These are phyloP conservation scores for Mycena alexandri DNA, from an alignment of 768 basidiomycete species.

Conservation along the genomic window DNA sequence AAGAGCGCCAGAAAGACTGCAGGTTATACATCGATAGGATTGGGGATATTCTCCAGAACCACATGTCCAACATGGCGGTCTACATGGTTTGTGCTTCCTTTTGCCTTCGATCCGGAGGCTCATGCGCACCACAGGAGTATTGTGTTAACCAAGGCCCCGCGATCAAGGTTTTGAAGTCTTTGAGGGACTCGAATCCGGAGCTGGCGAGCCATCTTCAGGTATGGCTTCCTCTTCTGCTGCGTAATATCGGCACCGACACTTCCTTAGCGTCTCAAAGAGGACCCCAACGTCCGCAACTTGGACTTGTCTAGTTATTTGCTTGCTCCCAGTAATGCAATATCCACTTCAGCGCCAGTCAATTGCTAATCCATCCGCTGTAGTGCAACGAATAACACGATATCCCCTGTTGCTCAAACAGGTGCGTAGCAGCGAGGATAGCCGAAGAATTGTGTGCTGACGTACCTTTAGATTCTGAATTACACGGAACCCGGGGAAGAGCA, in stretches of 20 bases:
- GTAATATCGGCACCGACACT: neutral
- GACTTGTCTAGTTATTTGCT: slow-evolving; percentile 93
- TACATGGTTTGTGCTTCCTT: slow-evolving; percentile 72
- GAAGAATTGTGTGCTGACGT: slow-evolving; percentile 12
- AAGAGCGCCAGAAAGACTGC: slow-evolving; percentile 92
- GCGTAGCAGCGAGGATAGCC: slow-evolving; percentile 11
- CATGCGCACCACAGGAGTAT: slow-evolving; percentile 72
- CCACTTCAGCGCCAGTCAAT: neutral
- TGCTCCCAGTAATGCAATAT: slow-evolving; percentile 78
- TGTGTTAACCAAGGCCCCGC: slow-evolving; percentile 90
- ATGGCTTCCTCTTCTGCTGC: slow-evolving; percentile 14
- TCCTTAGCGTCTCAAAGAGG: slow-evolving; percentile 77
- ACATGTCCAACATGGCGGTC: slow-evolving; percentile 82
- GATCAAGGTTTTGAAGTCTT: slow-evolving; percentile 79
- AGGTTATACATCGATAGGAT: slow-evolving; percentile 92
- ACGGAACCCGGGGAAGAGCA: slow-evolving; percentile 79
- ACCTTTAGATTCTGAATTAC: slow-evolving; percentile 78
- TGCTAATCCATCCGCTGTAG: slow-evolving; percentile 51
- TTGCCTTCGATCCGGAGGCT: neutral
- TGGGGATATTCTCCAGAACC: slow-evolving; percentile 83
- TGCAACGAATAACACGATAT: slow-evolving; percentile 97
- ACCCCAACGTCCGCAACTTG: slow-evolving; percentile 81
- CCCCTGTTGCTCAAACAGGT: slow-evolving; percentile 90
- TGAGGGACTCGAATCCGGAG: slow-evolving; percentile 76
- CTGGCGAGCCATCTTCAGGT: slow-evolving; percentile 80